Evolutionary conservation across 331 rosid species (phyloP).

Genomic region (Acacia pycnantha): DNA sequence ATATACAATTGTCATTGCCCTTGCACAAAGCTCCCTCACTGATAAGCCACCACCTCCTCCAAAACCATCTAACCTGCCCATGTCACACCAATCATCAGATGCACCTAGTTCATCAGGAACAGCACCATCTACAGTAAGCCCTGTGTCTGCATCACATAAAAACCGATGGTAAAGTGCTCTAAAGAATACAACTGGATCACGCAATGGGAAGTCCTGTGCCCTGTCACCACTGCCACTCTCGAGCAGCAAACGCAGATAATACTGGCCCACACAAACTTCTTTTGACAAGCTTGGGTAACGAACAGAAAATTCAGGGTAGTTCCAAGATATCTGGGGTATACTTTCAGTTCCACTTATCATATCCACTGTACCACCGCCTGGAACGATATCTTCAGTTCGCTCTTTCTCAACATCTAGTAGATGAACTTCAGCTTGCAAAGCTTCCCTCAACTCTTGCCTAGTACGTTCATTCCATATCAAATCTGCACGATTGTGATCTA

Average conservation of each 20-base stretch:
- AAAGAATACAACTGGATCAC: constrained; percentile 96
- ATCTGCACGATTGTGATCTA: constrained; percentile 99
- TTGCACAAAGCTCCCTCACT: constrained; percentile 97
- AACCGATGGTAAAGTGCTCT: constrained; percentile 96
- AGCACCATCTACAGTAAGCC: constrained; percentile 96
- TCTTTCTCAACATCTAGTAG: constrained; percentile 96
- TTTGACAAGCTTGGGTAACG: constrained; percentile 92
- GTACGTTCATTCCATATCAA: constrained; percentile 99
- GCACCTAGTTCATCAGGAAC: constrained; percentile 99
- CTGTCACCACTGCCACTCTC: constrained; percentile 93
- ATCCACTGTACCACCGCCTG: constrained; percentile 67
- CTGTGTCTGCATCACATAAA: constrained; percentile 96
- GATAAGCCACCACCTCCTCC: constrained; percentile 99
- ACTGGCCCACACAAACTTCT: constrained; percentile 99
- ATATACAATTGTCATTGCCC: constrained; percentile 98
- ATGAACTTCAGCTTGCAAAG: constrained; percentile 97
- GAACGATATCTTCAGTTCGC: constrained; percentile 97
- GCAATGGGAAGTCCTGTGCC: constrained; percentile 96
- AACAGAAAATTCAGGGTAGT: constrained; percentile 88
- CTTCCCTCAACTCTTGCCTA: constrained; percentile 94
- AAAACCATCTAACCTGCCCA: constrained; percentile 98
- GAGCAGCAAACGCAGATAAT: constrained; percentile 91
- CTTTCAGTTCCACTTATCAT: constrained; percentile 60
- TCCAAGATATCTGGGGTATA: constrained; percentile 93
- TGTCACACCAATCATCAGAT: constrained; percentile 99